Percentiles rank a stretch among this genome's conserved stretches.
Conservation (phyloP, 2,329 filamentous ascomycete genomes). For the Fusarium miscanthi region DNA sequence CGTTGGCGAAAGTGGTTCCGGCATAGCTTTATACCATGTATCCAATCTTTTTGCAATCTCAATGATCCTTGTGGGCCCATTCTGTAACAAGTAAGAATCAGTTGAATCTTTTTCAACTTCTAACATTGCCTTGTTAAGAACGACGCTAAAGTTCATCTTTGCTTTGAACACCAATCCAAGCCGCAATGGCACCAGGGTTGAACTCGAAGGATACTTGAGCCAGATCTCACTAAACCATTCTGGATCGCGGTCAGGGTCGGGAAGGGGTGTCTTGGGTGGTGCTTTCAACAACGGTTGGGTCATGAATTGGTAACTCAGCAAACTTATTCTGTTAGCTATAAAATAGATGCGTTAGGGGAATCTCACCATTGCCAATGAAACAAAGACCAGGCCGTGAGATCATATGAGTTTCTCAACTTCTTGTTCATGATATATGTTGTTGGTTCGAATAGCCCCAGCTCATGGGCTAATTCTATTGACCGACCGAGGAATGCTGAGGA, state of each 20-base stretch:
- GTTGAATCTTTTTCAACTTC: neutral
- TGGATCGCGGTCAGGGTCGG: neutral
- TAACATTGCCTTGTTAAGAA: neutral
- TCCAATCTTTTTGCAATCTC: accelerated
- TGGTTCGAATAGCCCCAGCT: slow-evolving; percentile 9
- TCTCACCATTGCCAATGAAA: slow-evolving; percentile 20
- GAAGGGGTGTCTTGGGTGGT: neutral
- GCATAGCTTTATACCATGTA: neutral
- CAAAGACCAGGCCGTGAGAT: slow-evolving; percentile 18
- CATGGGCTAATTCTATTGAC: neutral
- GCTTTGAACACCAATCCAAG: neutral
- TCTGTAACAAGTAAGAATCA: neutral
- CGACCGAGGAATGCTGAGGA: neutral
- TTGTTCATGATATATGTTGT: slow-evolving; percentile 6
- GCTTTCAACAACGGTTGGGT: neutral
- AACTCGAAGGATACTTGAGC: slow-evolving; percentile 12
- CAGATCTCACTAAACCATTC: slow-evolving; percentile 16
- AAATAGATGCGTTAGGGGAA: no score
- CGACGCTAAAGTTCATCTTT: neutral
- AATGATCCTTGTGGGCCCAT: neutral
- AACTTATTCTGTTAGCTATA: slow-evolving; percentile 1
- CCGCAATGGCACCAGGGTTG: neutral
- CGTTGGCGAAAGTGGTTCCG: neutral
- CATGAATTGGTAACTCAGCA: slow-evolving; percentile 4
- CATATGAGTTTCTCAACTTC: neutral